Evolutionary conservation across 257 asterid species (phyloP).

Genomic region (Nicotiana paniculata): DNA sequence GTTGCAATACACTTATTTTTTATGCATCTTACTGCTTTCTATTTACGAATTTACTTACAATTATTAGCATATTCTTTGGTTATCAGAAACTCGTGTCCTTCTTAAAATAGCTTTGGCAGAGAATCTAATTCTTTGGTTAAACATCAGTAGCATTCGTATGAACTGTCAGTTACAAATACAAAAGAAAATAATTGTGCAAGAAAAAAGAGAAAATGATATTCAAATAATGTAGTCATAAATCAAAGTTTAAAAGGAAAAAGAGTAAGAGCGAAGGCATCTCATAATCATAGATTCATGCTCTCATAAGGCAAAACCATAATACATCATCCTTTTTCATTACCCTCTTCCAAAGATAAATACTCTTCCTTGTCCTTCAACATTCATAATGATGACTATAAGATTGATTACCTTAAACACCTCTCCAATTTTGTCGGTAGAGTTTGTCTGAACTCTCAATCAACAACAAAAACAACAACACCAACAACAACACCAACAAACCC

Average conservation of each 20-base stretch:
- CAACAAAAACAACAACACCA: too few species aligned
- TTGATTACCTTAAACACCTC: neutral
- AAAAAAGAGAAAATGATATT: neutral
- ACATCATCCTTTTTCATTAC: neutral
- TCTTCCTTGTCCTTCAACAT: neutral
- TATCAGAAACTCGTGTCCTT: too few species aligned
- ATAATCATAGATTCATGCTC: neutral
- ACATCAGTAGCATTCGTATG: too few species aligned
- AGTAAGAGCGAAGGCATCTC: neutral
- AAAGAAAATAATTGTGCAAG: neutral
- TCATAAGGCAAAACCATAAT: too few species aligned
- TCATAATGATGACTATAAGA: neutral
- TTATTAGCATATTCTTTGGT: too few species aligned
- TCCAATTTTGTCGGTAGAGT: neutral
- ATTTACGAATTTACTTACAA: too few species aligned
- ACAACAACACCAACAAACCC: too few species aligned
- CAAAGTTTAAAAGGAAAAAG: neutral
- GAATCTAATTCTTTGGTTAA: too few species aligned
- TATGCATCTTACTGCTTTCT: too few species aligned
- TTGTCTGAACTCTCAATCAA: neutral
- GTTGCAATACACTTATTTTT: too few species aligned
- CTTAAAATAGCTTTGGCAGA: too few species aligned
- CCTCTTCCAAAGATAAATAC: neutral
- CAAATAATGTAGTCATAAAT: neutral
- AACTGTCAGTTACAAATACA: too few species aligned